Conservation (phyloP, 352 stramenopile genomes). For the Phytophthora meadii region DNA sequence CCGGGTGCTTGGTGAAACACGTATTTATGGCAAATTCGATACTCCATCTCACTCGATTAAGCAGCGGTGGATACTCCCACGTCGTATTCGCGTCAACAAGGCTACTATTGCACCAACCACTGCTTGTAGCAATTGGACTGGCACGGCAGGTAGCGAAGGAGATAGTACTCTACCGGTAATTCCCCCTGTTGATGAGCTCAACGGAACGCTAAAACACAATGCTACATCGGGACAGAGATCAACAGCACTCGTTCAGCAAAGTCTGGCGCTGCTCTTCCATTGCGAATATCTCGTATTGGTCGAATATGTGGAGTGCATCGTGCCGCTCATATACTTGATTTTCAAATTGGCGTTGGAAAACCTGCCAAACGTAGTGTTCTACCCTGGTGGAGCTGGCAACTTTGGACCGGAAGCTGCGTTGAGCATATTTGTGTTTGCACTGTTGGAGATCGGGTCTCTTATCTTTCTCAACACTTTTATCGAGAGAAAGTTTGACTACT, state of each 20-base stretch:
- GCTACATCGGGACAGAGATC: not conserved
- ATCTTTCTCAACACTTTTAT: not conserved
- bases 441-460: not conserved
- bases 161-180: too few species aligned
- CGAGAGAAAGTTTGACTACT: slow-evolving; percentile 7
- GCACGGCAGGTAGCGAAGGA: too few species aligned
- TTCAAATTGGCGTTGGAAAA: slow-evolving; percentile 39
- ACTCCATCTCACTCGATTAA: too few species aligned
- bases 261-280: slow-evolving; percentile 33
- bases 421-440: not conserved
- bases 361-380: slow-evolving; percentile 41
- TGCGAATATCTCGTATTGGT: slow-evolving; percentile 36
- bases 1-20: not conserved
- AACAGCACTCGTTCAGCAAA: slow-evolving; percentile 9
- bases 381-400: slow-evolving; percentile 16
- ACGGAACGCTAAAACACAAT: not conserved
- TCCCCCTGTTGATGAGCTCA: too few species aligned
- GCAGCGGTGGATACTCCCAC: too few species aligned
- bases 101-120: not conserved
- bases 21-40: too few species aligned
- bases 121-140: too few species aligned
- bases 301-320: slow-evolving; percentile 50
- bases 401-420: not conserved
- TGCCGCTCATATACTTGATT: slow-evolving; percentile 28
- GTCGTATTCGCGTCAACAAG: not conserved